phyloP scores from a whole-genome alignment of 164 flowering plant species.

The Litsea cubeba region DNA sequence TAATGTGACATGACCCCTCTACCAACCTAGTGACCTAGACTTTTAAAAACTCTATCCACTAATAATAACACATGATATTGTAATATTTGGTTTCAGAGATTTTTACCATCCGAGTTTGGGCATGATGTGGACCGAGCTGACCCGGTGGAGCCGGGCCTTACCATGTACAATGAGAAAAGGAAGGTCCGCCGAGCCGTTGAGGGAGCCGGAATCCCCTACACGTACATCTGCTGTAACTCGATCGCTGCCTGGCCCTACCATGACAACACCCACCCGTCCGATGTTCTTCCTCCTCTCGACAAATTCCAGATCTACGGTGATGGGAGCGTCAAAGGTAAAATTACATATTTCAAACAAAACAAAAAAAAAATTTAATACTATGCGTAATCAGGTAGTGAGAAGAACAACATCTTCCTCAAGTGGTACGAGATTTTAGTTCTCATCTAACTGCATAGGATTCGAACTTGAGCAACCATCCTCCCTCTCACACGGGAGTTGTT shows the following conservation, averaged over 20 bases:
- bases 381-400: background rate
- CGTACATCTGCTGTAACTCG: slow-evolving; percentile 72
- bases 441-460: accelerated
- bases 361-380: too few relatives aligned
- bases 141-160: slow-evolving; percentile 67
- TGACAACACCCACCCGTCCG: slow-evolving; percentile 63
- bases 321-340: slow-evolving; percentile 64
- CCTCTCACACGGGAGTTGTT: too few relatives aligned
- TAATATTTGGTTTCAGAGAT: slow-evolving; percentile 39
- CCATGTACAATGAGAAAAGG: slow-evolving; percentile 57
- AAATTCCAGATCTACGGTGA: slow-evolving; percentile 68
- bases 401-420: background rate
- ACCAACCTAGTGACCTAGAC: too few relatives aligned
- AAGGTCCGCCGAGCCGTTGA: slow-evolving; percentile 38
- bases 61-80: too few relatives aligned
- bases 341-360: too few relatives aligned
- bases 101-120: slow-evolving; percentile 77
- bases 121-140: slow-evolving; percentile 65
- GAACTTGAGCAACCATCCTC: too few relatives aligned
- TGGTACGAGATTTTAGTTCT: too few relatives aligned
- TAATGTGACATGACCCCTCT: too few relatives aligned
- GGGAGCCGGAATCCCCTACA: slow-evolving; percentile 44
- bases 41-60: too few relatives aligned
- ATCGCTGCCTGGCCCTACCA: slow-evolving; percentile 77
- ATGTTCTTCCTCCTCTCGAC: slow-evolving; percentile 62